Conservation (phyloP, 139 green algal species). For the Pseudopediastrum boryanum region DNA sequence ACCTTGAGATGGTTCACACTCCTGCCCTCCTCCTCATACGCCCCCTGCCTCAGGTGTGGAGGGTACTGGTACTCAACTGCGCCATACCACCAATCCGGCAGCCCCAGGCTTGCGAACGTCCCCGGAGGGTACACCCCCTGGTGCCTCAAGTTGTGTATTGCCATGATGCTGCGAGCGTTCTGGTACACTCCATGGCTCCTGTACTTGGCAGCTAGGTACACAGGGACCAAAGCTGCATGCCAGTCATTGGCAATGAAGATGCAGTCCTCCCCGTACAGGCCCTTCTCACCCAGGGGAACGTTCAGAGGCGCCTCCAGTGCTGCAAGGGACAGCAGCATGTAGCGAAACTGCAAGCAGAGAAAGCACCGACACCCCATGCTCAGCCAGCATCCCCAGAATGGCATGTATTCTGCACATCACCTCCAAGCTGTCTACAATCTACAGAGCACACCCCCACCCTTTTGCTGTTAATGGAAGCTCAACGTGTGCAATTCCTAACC, state of each 20-base stretch:
- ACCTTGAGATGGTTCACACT: constrained; percentile 85
- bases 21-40: constrained; percentile 85
- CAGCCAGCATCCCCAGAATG: no score
- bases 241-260: constrained; percentile 71
- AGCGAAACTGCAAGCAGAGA: constrained; percentile 74
- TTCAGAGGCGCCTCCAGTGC: constrained; percentile 76
- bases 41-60: constrained; percentile 72
- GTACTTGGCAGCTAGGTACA: constrained; percentile 88
- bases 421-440: no score
- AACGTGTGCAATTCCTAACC: no score
- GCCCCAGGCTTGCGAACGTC: constrained; percentile 65
- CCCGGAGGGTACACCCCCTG: constrained; percentile 79
- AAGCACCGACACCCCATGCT: no score
- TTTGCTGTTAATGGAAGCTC: no score
- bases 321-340: constrained; percentile 72
- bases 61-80: constrained; percentile 89
- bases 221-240: constrained; percentile 79
- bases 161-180: constrained; percentile 71
- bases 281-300: constrained; percentile 47
- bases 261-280: constrained; percentile 60
- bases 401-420: no score
- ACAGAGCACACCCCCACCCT: no score
- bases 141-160: constrained; percentile 90
- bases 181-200: constrained; percentile 77
- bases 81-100: constrained; percentile 86